phyloP scores from a whole-genome alignment of 768 basidiomycete species.

The Agrocybe pediades region DNA sequence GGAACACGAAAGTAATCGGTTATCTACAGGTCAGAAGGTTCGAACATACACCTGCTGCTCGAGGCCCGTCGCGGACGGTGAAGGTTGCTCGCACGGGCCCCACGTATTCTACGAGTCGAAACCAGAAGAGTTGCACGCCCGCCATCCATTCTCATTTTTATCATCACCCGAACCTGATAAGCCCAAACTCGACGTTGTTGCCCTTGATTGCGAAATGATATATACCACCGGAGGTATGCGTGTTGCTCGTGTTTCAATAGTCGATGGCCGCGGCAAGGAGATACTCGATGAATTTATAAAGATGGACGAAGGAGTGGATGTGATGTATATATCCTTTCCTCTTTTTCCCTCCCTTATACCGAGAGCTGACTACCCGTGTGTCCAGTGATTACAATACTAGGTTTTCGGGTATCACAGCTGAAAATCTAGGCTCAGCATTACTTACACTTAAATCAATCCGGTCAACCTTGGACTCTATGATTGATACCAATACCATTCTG shows the following conservation, averaged over 20 bases:
- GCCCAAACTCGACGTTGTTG: slow-evolving; percentile 70
- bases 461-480: slow-evolving; percentile 65
- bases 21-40: slow-evolving; percentile 60
- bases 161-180: slow-evolving; percentile 24
- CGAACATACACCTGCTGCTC: slow-evolving; percentile 83
- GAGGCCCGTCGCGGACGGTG: slow-evolving; percentile 51
- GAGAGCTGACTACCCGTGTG: background rate
- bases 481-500: slow-evolving; percentile 81
- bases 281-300: slow-evolving; percentile 83
- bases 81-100: slow-evolving; percentile 75
- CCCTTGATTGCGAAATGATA: slow-evolving; percentile 96
- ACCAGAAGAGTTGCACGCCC: slow-evolving; percentile 63
- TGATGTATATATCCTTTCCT: slow-evolving; percentile 55
- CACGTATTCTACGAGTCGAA: slow-evolving; percentile 91
- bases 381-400: slow-evolving; percentile 88
- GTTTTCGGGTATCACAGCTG: slow-evolving; percentile 78
- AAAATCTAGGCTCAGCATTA: slow-evolving; percentile 58
- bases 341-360: background rate
- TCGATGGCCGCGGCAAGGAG: slow-evolving; percentile 72
- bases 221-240: slow-evolving; percentile 93
- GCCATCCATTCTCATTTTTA: slow-evolving; percentile 69
- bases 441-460: slow-evolving; percentile 70
- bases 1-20: slow-evolving; percentile 5
- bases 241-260: slow-evolving; percentile 87
- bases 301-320: slow-evolving; percentile 79